Base-by-base conservation (phyloP, 768 basidiomycete species). In the Termitomyces sp. region DNA sequence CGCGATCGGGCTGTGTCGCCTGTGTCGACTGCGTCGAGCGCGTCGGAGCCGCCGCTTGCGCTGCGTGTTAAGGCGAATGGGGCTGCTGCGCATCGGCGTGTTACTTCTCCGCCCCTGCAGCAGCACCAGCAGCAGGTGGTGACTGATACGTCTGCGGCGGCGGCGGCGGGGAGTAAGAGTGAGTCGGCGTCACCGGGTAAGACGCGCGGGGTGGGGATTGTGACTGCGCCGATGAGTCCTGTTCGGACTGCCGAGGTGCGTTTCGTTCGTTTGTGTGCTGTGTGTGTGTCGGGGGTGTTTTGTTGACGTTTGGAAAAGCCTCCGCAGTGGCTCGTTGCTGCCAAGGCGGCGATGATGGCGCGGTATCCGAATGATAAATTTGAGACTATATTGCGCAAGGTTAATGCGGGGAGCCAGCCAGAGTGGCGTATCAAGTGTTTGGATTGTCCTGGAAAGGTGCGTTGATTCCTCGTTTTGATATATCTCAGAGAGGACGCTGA, bases 351-450 rank as follows among this genome's bases (percentile, higher is more conserved):
- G 1, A 83, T 95, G 79, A 85, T 88, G 66, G 71, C 75, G 9
- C 83, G 79, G 72, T 95, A 92, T 68, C 86, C 88, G 2, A 81
- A 91, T 61, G 95, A 98, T 71, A 83, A 71, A 59, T 95, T 98
- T 64, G 89, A 92, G 64, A 83, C 90, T 18, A 84, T 91, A 34
- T 73, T 85, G 36, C 81, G 84, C 33, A 88, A 84, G 66, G 74
- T 80, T 7, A 76, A 77, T 33, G 76, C 81, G 46, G 78, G 75
- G 13, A 79, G 77, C n/a, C 71, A 77, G 24, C 81, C 84, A 6
- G 94, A 96, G 71, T 98, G 95, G 95, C 83, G 93, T 18, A 81
- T 96, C 68, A 94, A 89, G 71, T 97, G 94, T 70, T 68, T 86
- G 63, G 94, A 97, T 70, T 95, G 94, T 72, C 94, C 94, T 64